These are phyloP conservation scores for Xylaria sp. DNA, from an alignment of 2,329 filamentous ascomycete genomes.

Conservation along the genomic window DNA sequence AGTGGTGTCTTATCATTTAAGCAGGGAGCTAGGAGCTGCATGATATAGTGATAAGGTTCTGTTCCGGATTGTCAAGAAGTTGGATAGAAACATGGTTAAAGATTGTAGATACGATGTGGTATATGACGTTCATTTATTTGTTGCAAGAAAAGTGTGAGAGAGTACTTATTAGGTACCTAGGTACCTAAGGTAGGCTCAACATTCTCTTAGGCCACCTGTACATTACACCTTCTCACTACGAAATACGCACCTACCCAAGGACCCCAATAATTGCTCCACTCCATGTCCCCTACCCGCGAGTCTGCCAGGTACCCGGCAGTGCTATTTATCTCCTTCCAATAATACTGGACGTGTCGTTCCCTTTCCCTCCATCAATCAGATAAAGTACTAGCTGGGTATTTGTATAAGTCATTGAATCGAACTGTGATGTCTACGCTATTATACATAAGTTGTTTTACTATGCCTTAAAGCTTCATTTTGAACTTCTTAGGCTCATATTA, in stretches of 20 bases:
- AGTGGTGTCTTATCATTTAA: not conserved
- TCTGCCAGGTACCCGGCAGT: not conserved
- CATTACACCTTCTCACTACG: too few relatives aligned
- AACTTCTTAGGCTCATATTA: too few relatives aligned
- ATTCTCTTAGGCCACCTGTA: too few relatives aligned
- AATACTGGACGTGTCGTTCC: not conserved
- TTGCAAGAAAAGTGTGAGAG: too few relatives aligned
- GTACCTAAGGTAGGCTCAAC: too few relatives aligned
- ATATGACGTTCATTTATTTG: too few relatives aligned
- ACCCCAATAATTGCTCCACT: not conserved
- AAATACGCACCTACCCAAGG: too few relatives aligned
- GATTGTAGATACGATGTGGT: not conserved
- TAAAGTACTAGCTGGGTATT: not conserved
- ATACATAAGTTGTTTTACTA: not conserved
- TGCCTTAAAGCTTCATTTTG: not conserved
- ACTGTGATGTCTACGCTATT: not conserved
- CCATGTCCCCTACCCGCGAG: not conserved
- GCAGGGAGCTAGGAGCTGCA: not conserved
- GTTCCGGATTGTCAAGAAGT: not conserved
- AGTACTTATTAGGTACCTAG: too few relatives aligned
- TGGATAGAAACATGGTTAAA: not conserved
- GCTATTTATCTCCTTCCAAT: not conserved
- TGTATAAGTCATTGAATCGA: not conserved
- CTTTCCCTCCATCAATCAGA: not conserved
- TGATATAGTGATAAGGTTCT: not conserved